phyloP scores from a whole-genome alignment of 1,284 basidiomycete species.

The Pseudozyma pruni region DNA sequence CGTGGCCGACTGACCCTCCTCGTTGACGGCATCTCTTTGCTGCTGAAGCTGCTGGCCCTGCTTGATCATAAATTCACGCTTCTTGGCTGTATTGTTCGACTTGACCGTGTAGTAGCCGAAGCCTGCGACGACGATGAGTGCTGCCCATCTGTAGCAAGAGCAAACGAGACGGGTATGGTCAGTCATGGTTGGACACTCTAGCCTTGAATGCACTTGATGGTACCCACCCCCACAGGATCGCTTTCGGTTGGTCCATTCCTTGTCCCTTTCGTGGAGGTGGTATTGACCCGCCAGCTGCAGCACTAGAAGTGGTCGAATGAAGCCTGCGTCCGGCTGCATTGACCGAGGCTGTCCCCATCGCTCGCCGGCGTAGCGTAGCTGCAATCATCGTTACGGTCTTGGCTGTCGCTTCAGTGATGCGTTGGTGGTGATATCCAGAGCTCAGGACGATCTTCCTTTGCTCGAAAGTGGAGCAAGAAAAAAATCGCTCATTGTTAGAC shows the following conservation, averaged over 20 bases:
- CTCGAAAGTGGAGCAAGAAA: too few relatives aligned
- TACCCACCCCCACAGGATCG: slow-evolving; percentile 46
- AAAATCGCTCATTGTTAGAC: too few relatives aligned
- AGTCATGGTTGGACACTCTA: too few relatives aligned
- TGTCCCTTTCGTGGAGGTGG: slow-evolving; percentile 14
- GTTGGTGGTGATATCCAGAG: too few relatives aligned
- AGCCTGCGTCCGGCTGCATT: neutral
- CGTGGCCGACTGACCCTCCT: slow-evolving; percentile 2
- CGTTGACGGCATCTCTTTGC: neutral
- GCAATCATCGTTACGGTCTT: too few relatives aligned
- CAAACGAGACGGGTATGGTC: neutral
- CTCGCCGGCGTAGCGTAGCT: neutral
- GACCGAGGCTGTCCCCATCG: too few relatives aligned
- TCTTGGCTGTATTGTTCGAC: slow-evolving; percentile 48
- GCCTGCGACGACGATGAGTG: slow-evolving; percentile 35
- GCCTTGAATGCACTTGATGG: too few relatives aligned
- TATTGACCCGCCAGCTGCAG: neutral
- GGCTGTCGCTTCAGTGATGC: too few relatives aligned
- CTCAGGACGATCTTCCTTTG: too few relatives aligned
- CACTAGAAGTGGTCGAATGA: slow-evolving; percentile 9
- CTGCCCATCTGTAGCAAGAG: slow-evolving; percentile 32
- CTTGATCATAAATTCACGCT: slow-evolving; percentile 47
- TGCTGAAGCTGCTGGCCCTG: slow-evolving; percentile 34
- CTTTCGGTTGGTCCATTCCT: slow-evolving; percentile 39
- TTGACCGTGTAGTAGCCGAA: slow-evolving; percentile 51